Percentiles rank a stretch among this genome's conserved stretches.
Evolutionary conservation across 2,329 filamentous ascomycete genomes (phyloP).

Genomic region (Xylaria sp.): DNA sequence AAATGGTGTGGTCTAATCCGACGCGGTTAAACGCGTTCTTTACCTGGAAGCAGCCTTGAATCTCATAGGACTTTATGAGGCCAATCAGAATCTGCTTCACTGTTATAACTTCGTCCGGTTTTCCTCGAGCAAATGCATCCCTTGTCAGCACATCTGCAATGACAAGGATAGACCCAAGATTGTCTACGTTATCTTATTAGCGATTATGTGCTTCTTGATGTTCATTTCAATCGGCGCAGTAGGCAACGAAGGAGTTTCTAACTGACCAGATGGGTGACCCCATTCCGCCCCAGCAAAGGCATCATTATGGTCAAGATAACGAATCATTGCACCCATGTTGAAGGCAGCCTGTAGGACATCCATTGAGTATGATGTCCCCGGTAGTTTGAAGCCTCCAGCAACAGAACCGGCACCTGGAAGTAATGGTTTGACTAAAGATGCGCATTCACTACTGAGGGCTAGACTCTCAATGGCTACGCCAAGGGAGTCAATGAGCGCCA

Average conservation of each 20-base stretch:
- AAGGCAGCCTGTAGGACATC: conserved; percentile 54
- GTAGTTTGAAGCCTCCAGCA: conserved; percentile 46
- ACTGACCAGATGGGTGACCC: conserved; percentile 52
- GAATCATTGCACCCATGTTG: conserved; percentile 51
- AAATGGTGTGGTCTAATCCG: conserved; percentile 55
- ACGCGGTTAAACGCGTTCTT: conserved; percentile 48
- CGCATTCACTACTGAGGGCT: conserved; percentile 32
- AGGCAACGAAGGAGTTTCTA: background rate
- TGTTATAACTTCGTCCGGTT: conserved; percentile 40
- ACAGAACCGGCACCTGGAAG: conserved; percentile 29
- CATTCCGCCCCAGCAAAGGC: conserved; percentile 54
- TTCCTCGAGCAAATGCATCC: conserved; percentile 40
- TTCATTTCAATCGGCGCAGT: background rate
- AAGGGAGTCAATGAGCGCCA: conserved; percentile 39
- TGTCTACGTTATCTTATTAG: conserved; percentile 45
- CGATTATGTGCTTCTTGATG: background rate
- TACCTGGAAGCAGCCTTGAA: conserved; percentile 52
- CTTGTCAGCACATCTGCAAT: conserved; percentile 45
- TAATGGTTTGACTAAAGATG: conserved; percentile 31
- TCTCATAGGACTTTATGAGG: conserved; percentile 55
- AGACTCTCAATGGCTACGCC: conserved; percentile 38
- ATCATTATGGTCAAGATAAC: conserved; percentile 57
- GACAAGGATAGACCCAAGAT: conserved; percentile 52
- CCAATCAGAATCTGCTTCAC: conserved; percentile 39
- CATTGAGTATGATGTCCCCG: conserved; percentile 51